A percentile compares a stretch with the other conserved stretches of the same genome.
phyloP scores from a whole-genome alignment of 2,329 filamentous ascomycete genomes.

The Colletotrichum sp. region DNA sequence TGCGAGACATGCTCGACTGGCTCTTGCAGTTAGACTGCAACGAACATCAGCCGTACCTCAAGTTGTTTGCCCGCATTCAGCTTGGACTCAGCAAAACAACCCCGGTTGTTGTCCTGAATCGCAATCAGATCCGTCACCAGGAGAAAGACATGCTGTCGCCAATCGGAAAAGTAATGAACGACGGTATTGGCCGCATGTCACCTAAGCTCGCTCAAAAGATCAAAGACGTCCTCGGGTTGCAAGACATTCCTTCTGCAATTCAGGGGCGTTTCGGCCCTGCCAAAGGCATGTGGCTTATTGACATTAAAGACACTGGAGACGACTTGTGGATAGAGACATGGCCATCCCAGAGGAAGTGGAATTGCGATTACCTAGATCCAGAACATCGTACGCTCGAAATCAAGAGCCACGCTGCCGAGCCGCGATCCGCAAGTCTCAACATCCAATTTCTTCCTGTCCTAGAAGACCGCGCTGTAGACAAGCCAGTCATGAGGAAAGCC shows the following conservation, averaged over 20 bases:
- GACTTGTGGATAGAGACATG: slow-evolving; percentile 70
- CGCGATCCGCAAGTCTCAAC: slow-evolving; percentile 64
- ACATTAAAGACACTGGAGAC: slow-evolving; percentile 49
- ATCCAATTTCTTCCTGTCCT: slow-evolving; percentile 73
- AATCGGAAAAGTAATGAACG: slow-evolving; percentile 60
- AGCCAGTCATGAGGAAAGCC: slow-evolving; percentile 44
- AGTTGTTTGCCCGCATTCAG: slow-evolving; percentile 63
- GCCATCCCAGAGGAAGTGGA: slow-evolving; percentile 73
- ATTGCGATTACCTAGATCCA: slow-evolving; percentile 50
- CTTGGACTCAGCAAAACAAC: slow-evolving; percentile 58
- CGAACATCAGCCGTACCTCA: slow-evolving; percentile 50
- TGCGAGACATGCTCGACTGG: slow-evolving; percentile 54
- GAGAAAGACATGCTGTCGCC: slow-evolving; percentile 44
- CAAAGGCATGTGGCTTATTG: slow-evolving; percentile 78
- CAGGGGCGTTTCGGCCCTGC: slow-evolving; percentile 75
- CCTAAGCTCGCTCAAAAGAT: slow-evolving; percentile 60
- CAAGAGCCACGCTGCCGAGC: slow-evolving; percentile 48
- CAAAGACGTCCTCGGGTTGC: slow-evolving; percentile 52
- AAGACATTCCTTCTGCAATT: slow-evolving; percentile 64
- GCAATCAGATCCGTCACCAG: slow-evolving; percentile 47
- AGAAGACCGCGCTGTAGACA: slow-evolving; percentile 59
- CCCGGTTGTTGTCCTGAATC: slow-evolving; percentile 50
- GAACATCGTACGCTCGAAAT: slow-evolving; percentile 71
- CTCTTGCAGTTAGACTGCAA: slow-evolving; percentile 53
- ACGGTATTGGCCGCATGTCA: slow-evolving; percentile 72